These are phyloP conservation scores for Paramecium bursaria DNA, from an alignment of 73 alveolate genomes.

Conservation along the genomic window DNA sequence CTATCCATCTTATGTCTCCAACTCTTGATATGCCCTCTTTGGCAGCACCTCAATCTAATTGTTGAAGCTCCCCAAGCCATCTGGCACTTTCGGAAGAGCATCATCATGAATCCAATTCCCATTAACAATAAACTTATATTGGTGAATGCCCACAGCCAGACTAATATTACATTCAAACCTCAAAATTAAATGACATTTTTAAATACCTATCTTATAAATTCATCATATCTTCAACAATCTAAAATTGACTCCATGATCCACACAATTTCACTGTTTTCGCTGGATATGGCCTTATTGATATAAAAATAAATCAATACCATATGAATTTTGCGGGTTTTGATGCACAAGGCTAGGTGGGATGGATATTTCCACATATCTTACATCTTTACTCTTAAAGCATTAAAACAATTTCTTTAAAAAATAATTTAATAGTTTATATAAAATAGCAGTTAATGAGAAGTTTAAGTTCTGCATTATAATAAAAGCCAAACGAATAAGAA, in stretches of 20 bases:
- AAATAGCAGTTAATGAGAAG: no score
- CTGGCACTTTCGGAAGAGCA: conserved; percentile 12
- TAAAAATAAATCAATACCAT: conserved; percentile 12
- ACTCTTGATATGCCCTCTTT: conserved; percentile 34
- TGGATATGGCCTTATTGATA: conserved; percentile 44
- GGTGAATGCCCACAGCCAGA: conserved; percentile 55
- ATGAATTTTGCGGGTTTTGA: conserved; percentile 29
- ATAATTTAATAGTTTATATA: no score
- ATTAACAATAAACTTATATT: conserved; percentile 66
- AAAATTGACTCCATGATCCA: conserved; percentile 59
- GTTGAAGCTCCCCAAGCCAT: conserved; percentile 51
- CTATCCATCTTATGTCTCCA: conserved; percentile 4
- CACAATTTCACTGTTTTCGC: background rate
- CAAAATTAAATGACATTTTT: background rate
- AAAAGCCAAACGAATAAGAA: conserved; percentile 10
- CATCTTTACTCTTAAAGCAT: conserved; percentile 14
- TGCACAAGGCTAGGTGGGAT: conserved; percentile 55
- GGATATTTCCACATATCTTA: conserved; percentile 44
- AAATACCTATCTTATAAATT: background rate
- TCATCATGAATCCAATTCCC: conserved; percentile 57
- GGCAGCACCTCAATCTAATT: conserved; percentile 42
- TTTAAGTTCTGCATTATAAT: background rate
- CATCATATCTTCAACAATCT: background rate
- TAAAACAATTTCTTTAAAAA: no score
- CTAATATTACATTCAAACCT: background rate